Evolutionary conservation across 768 basidiomycete genomes (phyloP).

Genomic region (Xerocomellus dryophilus): DNA sequence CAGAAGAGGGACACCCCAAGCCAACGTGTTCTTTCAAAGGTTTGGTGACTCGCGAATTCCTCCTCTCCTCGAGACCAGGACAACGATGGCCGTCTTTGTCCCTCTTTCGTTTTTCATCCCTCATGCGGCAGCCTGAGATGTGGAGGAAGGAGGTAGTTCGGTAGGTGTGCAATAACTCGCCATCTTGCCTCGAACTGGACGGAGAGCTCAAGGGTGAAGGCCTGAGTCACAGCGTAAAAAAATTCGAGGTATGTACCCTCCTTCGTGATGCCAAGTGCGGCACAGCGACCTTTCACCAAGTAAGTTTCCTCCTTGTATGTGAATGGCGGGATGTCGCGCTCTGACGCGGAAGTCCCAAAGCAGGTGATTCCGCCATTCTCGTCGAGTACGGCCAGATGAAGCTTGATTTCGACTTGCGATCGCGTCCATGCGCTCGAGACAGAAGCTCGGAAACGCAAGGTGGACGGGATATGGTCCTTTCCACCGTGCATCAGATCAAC

Average conservation of each 20-base stretch:
- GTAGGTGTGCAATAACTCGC: constrained; percentile 2
- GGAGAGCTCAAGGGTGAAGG: background rate
- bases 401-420: constrained; percentile 51
- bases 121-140: constrained; percentile 13
- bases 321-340: background rate
- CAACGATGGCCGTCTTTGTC: constrained; percentile 5
- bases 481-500: constrained; percentile 56
- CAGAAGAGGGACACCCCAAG: constrained; percentile 24
- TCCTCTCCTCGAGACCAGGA: constrained; percentile 16
- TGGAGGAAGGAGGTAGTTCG: constrained; percentile 16
- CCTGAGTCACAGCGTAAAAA: too few relatives aligned
- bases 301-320: constrained; percentile 16
- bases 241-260: too few relatives aligned
- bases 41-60: constrained; percentile 2
- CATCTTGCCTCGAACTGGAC: background rate
- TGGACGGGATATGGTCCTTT: constrained; percentile 40
- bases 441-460: constrained; percentile 30
- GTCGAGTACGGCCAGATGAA: constrained; percentile 59
- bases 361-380: constrained; percentile 61
- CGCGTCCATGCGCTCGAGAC: constrained; percentile 56
- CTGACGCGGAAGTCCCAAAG: constrained; percentile 33
- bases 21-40: constrained; percentile 8
- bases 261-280: too few relatives aligned
- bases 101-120: constrained; percentile 10
- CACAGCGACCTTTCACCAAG: constrained; percentile 54